A percentile compares a stretch with the other conserved stretches of the same genome.
Evolutionary conservation across 2,329 filamentous ascomycete genomes (phyloP).

Genomic region (Diplodia corticola): DNA sequence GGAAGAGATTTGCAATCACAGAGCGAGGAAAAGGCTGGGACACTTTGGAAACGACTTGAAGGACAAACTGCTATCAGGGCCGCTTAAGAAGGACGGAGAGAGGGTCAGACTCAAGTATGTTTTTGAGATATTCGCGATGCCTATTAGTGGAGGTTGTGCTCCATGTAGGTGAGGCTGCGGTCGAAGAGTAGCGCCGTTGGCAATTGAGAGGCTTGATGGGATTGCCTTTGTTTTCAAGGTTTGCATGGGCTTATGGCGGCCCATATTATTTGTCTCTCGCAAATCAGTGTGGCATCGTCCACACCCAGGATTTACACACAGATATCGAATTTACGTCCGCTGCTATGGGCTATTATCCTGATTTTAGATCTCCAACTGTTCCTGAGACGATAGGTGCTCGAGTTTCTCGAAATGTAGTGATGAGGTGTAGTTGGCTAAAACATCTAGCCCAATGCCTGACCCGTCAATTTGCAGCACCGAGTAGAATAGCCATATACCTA

Average conservation of each 20-base stretch:
- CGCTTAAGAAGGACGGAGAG: background rate
- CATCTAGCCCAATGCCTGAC: too few species aligned
- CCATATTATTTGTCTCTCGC: constrained; percentile 3
- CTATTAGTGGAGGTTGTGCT: background rate
- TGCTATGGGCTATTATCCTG: too few species aligned
- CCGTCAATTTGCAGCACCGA: too few species aligned
- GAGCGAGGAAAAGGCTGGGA: background rate
- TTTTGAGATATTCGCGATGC: background rate
- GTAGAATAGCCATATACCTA: too few species aligned
- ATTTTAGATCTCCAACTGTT: too few species aligned
- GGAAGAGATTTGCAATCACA: background rate
- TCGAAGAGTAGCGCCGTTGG: background rate
- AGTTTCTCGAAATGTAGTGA: too few species aligned
- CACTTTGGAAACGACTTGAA: background rate
- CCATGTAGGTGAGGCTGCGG: background rate
- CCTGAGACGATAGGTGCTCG: too few species aligned
- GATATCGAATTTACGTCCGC: too few species aligned
- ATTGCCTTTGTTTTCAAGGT: background rate
- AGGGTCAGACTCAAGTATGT: background rate
- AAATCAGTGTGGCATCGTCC: too few species aligned
- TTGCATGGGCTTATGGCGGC: background rate
- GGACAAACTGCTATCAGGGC: background rate
- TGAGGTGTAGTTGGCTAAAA: too few species aligned
- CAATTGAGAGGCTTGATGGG: background rate
- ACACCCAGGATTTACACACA: too few species aligned